Conservation (phyloP, 2,329 filamentous ascomycete genomes). For the Massarina eburnea region DNA sequence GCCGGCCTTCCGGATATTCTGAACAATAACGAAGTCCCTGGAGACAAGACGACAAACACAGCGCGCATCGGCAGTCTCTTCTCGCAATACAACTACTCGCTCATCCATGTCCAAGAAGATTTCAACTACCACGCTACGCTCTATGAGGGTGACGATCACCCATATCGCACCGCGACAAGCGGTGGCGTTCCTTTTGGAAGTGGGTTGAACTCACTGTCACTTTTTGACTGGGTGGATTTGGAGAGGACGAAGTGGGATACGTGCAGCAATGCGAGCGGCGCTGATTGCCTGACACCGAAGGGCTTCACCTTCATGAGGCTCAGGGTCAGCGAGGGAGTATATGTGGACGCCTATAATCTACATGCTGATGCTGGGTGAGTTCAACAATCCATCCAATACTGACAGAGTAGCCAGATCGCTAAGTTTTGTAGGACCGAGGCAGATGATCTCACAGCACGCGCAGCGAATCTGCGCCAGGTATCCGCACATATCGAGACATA, state of each 20-base stretch:
- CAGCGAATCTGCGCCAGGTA: slow-evolving; percentile 62
- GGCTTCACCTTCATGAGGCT: slow-evolving; percentile 69
- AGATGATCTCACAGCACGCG: slow-evolving; percentile 59
- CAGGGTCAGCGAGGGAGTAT: slow-evolving; percentile 55
- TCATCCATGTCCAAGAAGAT: slow-evolving; percentile 69
- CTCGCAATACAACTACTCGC: slow-evolving; percentile 58
- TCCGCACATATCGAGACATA: slow-evolving; percentile 58
- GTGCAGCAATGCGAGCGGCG: slow-evolving; percentile 54
- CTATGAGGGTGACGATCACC: slow-evolving; percentile 62
- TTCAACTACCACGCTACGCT: slow-evolving; percentile 69
- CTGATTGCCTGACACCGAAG: slow-evolving; percentile 69
- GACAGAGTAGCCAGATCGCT: background rate
- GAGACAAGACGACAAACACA: slow-evolving; percentile 63
- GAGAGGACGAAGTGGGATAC: slow-evolving; percentile 60
- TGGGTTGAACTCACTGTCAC: slow-evolving; percentile 66
- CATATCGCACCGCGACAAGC: slow-evolving; percentile 63
- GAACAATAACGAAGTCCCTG: slow-evolving; percentile 62
- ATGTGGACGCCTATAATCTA: slow-evolving; percentile 66
- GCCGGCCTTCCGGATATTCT: slow-evolving; percentile 61
- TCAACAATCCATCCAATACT: background rate
- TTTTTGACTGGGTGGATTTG: slow-evolving; percentile 59
- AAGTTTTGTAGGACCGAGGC: slow-evolving; percentile 42
- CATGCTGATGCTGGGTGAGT: slow-evolving; percentile 64
- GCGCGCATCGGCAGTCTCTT: slow-evolving; percentile 60
- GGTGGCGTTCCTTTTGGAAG: slow-evolving; percentile 66